Base-by-base conservation (phyloP, 257 asterid species). In the Capsicum pubescens region DNA sequence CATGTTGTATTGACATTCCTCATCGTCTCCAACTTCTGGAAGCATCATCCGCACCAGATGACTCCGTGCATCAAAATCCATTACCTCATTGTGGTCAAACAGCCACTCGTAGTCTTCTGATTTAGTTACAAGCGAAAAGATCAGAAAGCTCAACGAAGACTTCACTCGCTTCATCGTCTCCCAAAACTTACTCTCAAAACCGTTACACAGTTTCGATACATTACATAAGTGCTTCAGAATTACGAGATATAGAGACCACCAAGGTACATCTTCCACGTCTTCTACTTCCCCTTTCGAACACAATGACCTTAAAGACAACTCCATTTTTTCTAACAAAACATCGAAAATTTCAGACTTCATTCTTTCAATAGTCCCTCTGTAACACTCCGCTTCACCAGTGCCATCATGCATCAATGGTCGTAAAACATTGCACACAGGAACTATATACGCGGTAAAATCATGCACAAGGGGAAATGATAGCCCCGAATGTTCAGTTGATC, bases 31-130 rank as follows among this genome's bases (percentile, higher is more conserved):
- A 46, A 72, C 42, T 72, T 72, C 42, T 52, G 59, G 59, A 46
- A 97, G 91, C 85, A 93, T 82, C 94, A 97, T 64, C 94, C 89
- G 84, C 15, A 95, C 92, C 54, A 97, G 88, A 88, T 93, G 97
- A 66, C 96, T 91, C 86, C 96, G 89, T 16, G 93, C 91, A 89
- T 94, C 95, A 84, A 93, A 95, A 90, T 90, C 89, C 39, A 90
- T 91, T 71, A 93, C 95, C 58, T 91, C 98, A 89, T 92, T 95
- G 81, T 87, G 90, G 81, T 90, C 92, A 44, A 88, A 89, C 84
- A 95, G 83, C 99, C 99, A 95, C 57, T 21, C 72, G 81, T 93
- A 90, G 83, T 95, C 94, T 17, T 92, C 95, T 21, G 80, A 83
- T 89, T 92, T 90, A 88, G 89, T 89, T 2, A 93, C 94, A 91